Evolutionary conservation across 106 monocot genomes (phyloP), one percentile per base, ranked within the genome.

Genomic region (Cymbidium sinense): DNA sequence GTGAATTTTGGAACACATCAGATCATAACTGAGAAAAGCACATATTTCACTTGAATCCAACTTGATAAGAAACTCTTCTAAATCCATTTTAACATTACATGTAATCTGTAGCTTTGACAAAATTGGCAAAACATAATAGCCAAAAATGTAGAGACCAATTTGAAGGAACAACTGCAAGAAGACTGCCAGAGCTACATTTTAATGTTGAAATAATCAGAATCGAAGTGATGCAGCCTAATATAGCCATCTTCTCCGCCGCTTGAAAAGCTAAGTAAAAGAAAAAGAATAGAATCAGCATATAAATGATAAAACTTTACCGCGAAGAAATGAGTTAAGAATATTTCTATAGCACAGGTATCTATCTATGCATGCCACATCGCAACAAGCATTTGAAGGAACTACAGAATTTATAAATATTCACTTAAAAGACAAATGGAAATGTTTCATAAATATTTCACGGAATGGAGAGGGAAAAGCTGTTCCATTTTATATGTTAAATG

Each of bases 171-270:
- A 58, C 58, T 58, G 58, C 58, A 58, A 23, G 58, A 58, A 58
- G 58, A n/a, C 20, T 10, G n/a, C 34, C 18, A 3, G 37, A n/a
- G 37, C 44, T 74, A 96, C 73, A 96, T 84, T 85, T 86, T 91
- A 69, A 94, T 94, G 76, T 80, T 89, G 89, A 93, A 96, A 81
- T 96, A 96, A 41, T 96, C 96, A 0, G 89, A 34, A 47, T 96
- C 96, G 72, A 96, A 96, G 77, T 96, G 93, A 72, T 91, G 96
- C 83, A 96, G 71, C 36, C 93, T 86, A 8, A 96, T 93, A 25
- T 96, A 96, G 44, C 93, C 96, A 83, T 96, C 96, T 88, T 96
- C 93, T 43, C 96, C 93, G 7, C 96, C 96, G 71, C 93, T 91
- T 1, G 93, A 86, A 73, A 96, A 96, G 78, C 91, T 96, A 74